A percentile compares a stretch with the other conserved stretches of the same genome.
phyloP scores from a whole-genome alignment of 306 rosid species.

The Fragaria ananassa region DNA sequence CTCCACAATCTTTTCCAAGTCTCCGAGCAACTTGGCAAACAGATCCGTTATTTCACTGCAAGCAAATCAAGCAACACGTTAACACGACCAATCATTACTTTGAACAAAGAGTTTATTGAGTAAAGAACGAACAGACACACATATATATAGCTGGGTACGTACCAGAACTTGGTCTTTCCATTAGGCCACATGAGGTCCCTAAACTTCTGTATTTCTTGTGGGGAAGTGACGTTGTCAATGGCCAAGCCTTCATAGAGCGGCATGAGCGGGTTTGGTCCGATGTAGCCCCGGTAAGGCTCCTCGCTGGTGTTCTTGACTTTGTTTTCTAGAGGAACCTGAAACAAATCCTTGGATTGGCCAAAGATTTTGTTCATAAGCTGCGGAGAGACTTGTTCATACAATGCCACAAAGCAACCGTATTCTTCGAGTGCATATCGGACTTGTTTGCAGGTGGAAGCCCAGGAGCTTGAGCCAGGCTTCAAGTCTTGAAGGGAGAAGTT shows the following conservation, averaged over 20 bases:
- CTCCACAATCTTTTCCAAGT: not conserved
- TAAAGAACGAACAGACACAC: too few species aligned
- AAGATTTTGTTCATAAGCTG: not conserved
- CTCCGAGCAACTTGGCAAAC: not conserved
- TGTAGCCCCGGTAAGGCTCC: not conserved
- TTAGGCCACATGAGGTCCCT: constrained; percentile 10
- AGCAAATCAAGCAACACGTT: not conserved
- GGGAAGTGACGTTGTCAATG: not conserved
- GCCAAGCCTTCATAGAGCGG: constrained; percentile 11
- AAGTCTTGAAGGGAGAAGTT: constrained; percentile 9
- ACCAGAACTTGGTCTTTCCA: constrained; percentile 6
- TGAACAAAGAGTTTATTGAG: not conserved
- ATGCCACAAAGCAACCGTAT: constrained; percentile 12
- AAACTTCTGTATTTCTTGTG: constrained; percentile 1
- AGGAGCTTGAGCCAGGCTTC: constrained; percentile 12
- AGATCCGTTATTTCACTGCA: not conserved
- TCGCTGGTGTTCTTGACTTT: not conserved
- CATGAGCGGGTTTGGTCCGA: not conserved
- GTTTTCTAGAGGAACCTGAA: not conserved
- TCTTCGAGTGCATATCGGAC: constrained; percentile 12
- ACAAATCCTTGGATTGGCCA: constrained; percentile 11
- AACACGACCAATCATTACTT: not conserved
- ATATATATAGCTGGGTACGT: not conserved
- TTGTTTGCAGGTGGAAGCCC: not conserved
- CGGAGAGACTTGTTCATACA: not conserved